These are phyloP conservation scores for Paspalum notatum DNA, from an alignment of 176 grass and related monocot genomes.

Conservation along the genomic window DNA sequence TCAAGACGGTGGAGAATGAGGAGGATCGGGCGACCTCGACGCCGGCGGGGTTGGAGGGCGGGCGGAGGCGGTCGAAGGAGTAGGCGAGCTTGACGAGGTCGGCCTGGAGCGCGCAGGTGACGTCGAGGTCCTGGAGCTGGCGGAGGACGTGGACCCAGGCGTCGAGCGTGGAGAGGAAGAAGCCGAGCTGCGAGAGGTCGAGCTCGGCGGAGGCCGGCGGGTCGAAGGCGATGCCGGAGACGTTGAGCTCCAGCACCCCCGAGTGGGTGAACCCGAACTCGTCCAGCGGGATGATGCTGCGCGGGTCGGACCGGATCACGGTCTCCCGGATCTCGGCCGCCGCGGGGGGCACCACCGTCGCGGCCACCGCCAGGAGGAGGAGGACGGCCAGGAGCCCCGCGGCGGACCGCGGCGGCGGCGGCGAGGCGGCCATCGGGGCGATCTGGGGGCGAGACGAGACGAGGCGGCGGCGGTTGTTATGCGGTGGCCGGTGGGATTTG, in stretches of 20 bases:
- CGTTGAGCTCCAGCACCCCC: slow-evolving; percentile 87
- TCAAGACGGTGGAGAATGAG: slow-evolving; percentile 57
- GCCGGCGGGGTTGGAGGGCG: slow-evolving; percentile 71
- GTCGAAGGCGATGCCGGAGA: slow-evolving; percentile 73
- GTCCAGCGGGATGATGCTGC: slow-evolving; percentile 91
- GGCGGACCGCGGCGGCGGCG: slow-evolving; percentile 5
- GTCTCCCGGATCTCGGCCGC: slow-evolving; percentile 82
- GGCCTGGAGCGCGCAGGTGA: slow-evolving; percentile 94
- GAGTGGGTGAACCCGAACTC: slow-evolving; percentile 87
- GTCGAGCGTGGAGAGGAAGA: slow-evolving; percentile 96
- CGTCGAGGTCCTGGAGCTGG: slow-evolving; percentile 78
- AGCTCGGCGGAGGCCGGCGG: slow-evolving; percentile 49
- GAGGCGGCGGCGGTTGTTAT: not conserved
- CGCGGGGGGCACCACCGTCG: slow-evolving; percentile 8
- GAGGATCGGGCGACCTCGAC: slow-evolving; percentile 70
- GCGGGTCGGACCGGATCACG: slow-evolving; percentile 59
- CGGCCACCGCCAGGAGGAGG: slow-evolving; percentile 23
- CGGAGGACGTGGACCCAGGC: slow-evolving; percentile 92
- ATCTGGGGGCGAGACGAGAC: slow-evolving; percentile 17
- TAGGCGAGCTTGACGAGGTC: slow-evolving; percentile 79
- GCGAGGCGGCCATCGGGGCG: slow-evolving; percentile 38
- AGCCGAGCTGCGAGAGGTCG: slow-evolving; percentile 86
- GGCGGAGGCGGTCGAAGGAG: slow-evolving; percentile 74
- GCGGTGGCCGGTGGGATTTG: not conserved
- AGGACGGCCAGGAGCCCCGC: slow-evolving; percentile 25